A percentile compares a stretch with the other conserved stretches of the same genome.
These are phyloP conservation scores for Spencermartinsiella ligniputridi DNA, from an alignment of 1,139 yeast species.

Conservation along the genomic window DNA sequence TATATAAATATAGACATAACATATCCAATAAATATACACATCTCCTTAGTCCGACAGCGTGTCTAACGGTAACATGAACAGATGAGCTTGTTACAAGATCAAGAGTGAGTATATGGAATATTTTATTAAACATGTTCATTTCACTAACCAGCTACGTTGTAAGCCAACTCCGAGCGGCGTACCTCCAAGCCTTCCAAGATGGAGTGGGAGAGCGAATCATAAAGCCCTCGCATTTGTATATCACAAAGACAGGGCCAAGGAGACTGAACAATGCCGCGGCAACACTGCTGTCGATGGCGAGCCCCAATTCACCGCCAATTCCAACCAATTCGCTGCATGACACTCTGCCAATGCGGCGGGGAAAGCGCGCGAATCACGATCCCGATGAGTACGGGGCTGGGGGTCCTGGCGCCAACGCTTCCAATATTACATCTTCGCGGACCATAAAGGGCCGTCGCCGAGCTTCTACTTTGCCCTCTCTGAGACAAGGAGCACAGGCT, in stretches of 20 bases:
- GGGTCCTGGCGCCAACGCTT: conserved; percentile 11
- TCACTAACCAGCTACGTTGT: conserved; percentile 28
- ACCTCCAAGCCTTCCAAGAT: conserved; percentile 31
- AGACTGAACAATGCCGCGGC: conserved; percentile 27
- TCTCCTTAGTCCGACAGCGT: too few species aligned
- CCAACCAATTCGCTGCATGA: conserved; percentile 18
- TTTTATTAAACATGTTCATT: background rate
- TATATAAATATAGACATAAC: too few species aligned
- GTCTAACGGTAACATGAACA: background rate
- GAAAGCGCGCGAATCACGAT: background rate
- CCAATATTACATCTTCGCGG: conserved; percentile 2
- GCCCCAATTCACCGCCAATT: conserved; percentile 29
- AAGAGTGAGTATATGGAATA: conserved; percentile 21
- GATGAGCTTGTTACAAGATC: conserved; percentile 31
- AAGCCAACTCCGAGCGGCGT: conserved; percentile 31
- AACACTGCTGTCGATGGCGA: conserved; percentile 24
- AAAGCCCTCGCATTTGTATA: conserved; percentile 29
- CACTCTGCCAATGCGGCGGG: background rate
- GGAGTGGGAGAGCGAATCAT: conserved; percentile 33
- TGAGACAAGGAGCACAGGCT: background rate
- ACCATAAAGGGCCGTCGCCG: conserved; percentile 7
- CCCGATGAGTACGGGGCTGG: background rate
- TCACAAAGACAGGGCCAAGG: conserved; percentile 27
- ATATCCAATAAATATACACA: too few species aligned
- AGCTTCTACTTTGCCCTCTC: conserved; percentile 15